phyloP scores from a whole-genome alignment of 2,329 filamentous ascomycete genomes.

The Neofusicoccum umdonicola region DNA sequence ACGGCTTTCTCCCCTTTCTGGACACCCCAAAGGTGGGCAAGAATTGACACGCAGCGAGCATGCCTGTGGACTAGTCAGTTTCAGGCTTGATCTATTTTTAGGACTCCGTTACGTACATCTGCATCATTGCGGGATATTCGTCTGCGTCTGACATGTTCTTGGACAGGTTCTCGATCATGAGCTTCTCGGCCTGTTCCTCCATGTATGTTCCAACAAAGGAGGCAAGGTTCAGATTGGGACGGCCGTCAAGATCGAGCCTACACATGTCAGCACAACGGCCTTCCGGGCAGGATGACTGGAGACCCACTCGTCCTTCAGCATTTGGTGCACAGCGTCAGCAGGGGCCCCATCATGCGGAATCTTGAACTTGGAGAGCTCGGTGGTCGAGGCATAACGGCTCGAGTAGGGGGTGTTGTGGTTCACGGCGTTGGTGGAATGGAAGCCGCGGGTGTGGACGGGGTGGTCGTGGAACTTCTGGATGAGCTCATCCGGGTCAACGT shows the following conservation, averaged over 20 bases:
- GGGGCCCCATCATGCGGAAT: constrained; percentile 59
- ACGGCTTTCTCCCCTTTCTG: constrained; percentile 62
- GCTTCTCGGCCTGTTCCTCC: constrained; percentile 62
- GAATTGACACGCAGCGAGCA: constrained; percentile 65
- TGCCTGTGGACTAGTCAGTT: constrained; percentile 47
- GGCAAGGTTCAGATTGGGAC: constrained; percentile 67
- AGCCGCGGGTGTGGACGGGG: constrained; percentile 40
- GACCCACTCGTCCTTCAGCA: constrained; percentile 46
- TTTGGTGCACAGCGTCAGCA: constrained; percentile 63
- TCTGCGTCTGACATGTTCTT: constrained; percentile 72
- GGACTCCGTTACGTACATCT: constrained; percentile 29
- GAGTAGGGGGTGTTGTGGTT: constrained; percentile 58
- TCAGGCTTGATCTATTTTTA: constrained; percentile 45
- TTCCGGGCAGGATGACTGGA: neutral
- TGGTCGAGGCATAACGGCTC: constrained; percentile 54
- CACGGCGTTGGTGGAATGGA: constrained; percentile 39
- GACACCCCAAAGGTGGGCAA: constrained; percentile 65
- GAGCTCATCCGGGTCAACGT: constrained; percentile 56
- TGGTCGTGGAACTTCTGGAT: constrained; percentile 52
- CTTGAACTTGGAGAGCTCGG: constrained; percentile 59
- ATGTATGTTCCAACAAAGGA: constrained; percentile 70
- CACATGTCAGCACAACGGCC: neutral
- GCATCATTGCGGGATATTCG: constrained; percentile 43
- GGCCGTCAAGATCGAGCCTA: constrained; percentile 59
- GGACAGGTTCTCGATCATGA: constrained; percentile 66